A percentile compares a stretch with the other conserved stretches of the same genome.
phyloP scores from a whole-genome alignment of 2,329 filamentous ascomycete species.

The Sporothrix curviconia region DNA sequence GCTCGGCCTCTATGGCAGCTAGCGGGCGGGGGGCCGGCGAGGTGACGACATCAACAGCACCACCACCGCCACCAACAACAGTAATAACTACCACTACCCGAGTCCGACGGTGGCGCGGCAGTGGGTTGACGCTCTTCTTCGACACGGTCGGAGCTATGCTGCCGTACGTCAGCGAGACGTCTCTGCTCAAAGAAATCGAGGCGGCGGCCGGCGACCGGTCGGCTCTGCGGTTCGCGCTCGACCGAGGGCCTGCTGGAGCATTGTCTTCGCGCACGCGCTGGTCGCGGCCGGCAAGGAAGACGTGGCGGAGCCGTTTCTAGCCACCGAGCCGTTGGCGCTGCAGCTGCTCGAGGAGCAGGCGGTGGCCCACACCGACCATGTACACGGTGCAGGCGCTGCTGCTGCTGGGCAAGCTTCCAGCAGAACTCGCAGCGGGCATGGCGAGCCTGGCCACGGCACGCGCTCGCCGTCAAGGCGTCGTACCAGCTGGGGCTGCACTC shows the following conservation, averaged over 20 bases:
- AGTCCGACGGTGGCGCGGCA: slow-evolving; percentile 17
- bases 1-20: background rate
- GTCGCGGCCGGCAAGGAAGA: slow-evolving; percentile 17
- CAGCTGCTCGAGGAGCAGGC: slow-evolving; percentile 24
- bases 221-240: background rate
- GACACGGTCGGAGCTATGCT: slow-evolving; percentile 26
- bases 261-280: slow-evolving; percentile 27
- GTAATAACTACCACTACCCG: slow-evolving; percentile 15
- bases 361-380: slow-evolving; percentile 17
- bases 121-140: slow-evolving; percentile 24
- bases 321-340: slow-evolving; percentile 21
- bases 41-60: too few species aligned
- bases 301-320: slow-evolving; percentile 25
- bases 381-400: slow-evolving; percentile 28
- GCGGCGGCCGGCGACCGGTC: background rate
- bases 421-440: slow-evolving; percentile 30
- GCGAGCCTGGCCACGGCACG: slow-evolving; percentile 28
- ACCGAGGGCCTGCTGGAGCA: slow-evolving; percentile 22
- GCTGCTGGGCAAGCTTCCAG: slow-evolving; percentile 27
- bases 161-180: slow-evolving; percentile 23
- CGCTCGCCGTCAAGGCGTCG: slow-evolving; percentile 26
- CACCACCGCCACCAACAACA: background rate
- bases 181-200: slow-evolving; percentile 21
- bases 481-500: slow-evolving; percentile 32
- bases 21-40: too few species aligned